Conservation (phyloP, 257 asterid species). For the Solanum medicagineum region DNA sequence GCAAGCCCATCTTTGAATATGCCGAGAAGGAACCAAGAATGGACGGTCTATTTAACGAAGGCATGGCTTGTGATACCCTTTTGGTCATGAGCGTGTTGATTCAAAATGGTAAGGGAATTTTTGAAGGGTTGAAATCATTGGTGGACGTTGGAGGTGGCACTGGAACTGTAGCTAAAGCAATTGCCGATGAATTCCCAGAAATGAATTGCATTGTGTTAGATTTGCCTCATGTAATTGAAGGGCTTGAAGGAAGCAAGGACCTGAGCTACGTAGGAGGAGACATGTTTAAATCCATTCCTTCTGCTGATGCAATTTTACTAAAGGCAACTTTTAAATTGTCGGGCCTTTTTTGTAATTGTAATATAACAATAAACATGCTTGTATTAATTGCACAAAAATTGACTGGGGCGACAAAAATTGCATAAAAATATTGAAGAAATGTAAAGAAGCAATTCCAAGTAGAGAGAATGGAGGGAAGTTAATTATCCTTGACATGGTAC, state of each 20-base stretch:
- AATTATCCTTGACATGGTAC: no score
- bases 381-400: no score
- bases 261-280: neutral
- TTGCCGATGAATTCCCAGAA: constrained; percentile 1
- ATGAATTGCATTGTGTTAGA: neutral
- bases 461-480: no score
- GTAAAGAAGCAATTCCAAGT: no score
- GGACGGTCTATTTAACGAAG: neutral
- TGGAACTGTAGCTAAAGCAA: neutral
- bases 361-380: no score
- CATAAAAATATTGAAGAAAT: no score
- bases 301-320: neutral
- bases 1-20: neutral
- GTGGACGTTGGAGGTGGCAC: neutral
- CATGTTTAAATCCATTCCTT: neutral
- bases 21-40: neutral
- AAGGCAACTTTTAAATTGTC: no score
- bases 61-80: neutral
- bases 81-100: neutral
- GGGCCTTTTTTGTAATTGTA: no score
- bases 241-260: neutral
- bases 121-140: neutral
- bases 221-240: neutral
- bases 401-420: no score
- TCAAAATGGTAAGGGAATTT: neutral